Evolutionary conservation across 2,329 filamentous ascomycete species (phyloP).

Genomic region (Orbilia javanica): DNA sequence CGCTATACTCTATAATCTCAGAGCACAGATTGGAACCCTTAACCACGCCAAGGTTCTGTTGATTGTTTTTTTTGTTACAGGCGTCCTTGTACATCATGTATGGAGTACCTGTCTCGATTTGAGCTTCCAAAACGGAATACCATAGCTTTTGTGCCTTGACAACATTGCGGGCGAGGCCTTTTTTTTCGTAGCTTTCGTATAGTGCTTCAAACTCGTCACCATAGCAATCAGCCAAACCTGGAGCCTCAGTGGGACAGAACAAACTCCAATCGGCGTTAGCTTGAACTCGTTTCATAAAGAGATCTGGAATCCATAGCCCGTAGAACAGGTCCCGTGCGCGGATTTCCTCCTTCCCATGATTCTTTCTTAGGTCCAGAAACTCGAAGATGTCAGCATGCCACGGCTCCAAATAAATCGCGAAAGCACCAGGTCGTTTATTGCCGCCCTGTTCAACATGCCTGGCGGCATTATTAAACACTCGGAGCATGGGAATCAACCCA

Average conservation of each 20-base stretch:
- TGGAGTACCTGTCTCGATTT: slow-evolving; percentile 98
- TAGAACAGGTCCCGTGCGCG: slow-evolving; percentile 98
- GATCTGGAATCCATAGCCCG: slow-evolving; percentile 96
- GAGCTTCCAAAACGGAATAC: slow-evolving; percentile 97
- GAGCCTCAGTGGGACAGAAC: slow-evolving; percentile 97
- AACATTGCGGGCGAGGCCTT: slow-evolving; percentile 87
- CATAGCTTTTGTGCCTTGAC: slow-evolving; percentile 98
- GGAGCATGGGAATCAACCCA: slow-evolving; percentile 95
- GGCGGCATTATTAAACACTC: slow-evolving; percentile 99
- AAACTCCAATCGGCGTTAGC: slow-evolving; percentile 96
- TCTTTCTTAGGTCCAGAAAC: slow-evolving; percentile 98
- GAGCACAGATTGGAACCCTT: slow-evolving; percentile 99
- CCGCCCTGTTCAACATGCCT: slow-evolving; percentile 98
- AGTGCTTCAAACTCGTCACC: slow-evolving; percentile 96
- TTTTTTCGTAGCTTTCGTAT: slow-evolving; percentile 89
- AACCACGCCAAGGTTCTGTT: slow-evolving; percentile 99
- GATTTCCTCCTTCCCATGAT: slow-evolving; percentile 98
- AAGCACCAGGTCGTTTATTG: slow-evolving; percentile 98
- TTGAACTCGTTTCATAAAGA: slow-evolving; percentile 99
- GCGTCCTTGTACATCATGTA: slow-evolving; percentile 99
- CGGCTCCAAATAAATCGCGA: slow-evolving; percentile 98
- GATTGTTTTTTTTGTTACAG: slow-evolving; percentile 99
- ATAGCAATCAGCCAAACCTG: slow-evolving; percentile 94
- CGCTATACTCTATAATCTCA: slow-evolving; percentile 97
- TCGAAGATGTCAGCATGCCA: slow-evolving; percentile 99